Base-by-base conservation (phyloP, 768 basidiomycete species). In the Podaxis mareebaensis region DNA sequence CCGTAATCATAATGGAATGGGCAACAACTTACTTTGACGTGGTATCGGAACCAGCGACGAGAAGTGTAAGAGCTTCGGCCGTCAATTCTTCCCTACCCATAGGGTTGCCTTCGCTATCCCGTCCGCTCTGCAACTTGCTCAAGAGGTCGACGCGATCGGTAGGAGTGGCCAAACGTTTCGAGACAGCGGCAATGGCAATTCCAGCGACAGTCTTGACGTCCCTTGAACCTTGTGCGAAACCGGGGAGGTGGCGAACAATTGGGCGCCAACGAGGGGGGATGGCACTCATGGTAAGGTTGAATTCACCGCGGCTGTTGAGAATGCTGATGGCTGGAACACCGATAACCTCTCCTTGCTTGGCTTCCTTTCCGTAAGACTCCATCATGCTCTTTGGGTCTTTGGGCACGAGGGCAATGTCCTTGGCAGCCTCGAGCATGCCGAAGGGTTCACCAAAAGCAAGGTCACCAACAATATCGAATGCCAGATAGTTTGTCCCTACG, bases 41-140 rank as follows among this genome's bases (percentile, higher is more conserved):
- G 1, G 95, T 97, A 70, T 97, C 95, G 3, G 90, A 91, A 2
- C 94, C 94, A 10, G 93, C 93, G 66, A 95, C 93, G 15, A 95
- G 81, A 56, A 94, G 85, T 0, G 93, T 94, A 20, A 92, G 75
- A 48, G 91, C 90, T 77, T 97, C 95, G 0, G 94, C 94, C 0
- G 93, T 96, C 61, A 97, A 75, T 71, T 96, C 95, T 67, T 85
- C 86, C 30, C 81, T 80, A 0, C 90, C 86, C 90, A 97, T 90
- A 1, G 81, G 85, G 5, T 93, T 85, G 13, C 95, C 95, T 11
- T 81, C 75, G 51, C 87, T 85, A 70, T 96, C 95, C 66, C 86
- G 84, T 7, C 87, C 92, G 49, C 81, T 77, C 70, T 93, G 90
- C 3, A 97, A 80, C 73, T 93, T 93, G 68, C 87, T 86, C 53